Conservation (phyloP, 139 green algal species). For the Microglena sp. region DNA sequence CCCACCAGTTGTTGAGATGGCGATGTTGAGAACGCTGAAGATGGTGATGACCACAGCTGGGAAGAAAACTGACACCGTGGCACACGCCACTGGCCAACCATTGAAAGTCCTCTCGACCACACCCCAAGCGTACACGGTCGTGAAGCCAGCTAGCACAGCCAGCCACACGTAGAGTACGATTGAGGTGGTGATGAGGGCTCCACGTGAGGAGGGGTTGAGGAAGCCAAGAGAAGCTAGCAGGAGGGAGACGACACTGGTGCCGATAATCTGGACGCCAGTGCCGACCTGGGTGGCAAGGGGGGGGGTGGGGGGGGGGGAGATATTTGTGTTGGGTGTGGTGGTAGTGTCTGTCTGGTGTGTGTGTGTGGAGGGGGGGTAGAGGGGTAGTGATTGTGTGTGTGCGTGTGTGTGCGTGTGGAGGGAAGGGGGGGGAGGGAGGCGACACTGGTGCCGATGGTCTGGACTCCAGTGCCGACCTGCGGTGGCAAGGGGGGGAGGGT, state of each 20-base stretch:
- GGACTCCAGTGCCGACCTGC: too few relatives aligned
- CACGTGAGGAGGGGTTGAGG: constrained; percentile 78
- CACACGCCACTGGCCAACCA: constrained; percentile 43
- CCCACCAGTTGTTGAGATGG: constrained; percentile 59
- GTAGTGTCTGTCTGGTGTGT: too few relatives aligned
- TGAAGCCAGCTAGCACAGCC: constrained; percentile 43
- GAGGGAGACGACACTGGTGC: constrained; percentile 65
- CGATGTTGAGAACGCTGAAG: constrained; percentile 72
- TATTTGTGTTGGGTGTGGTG: too few relatives aligned
- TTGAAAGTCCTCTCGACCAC: constrained; percentile 62
- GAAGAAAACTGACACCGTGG: constrained; percentile 57
- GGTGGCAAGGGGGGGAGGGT: too few relatives aligned
- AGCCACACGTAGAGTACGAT: constrained; percentile 17
- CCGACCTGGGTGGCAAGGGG: constrained; percentile 63
- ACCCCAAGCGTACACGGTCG: constrained; percentile 69
- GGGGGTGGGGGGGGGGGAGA: too few relatives aligned
- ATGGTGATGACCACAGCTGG: constrained; percentile 67
- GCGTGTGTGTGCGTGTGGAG: too few relatives aligned
- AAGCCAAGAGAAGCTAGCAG: constrained; percentile 89
- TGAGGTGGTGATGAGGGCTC: constrained; percentile 70
- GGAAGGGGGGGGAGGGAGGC: constrained; percentile 81
- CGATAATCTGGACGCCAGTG: constrained; percentile 80
- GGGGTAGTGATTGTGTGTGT: too few relatives aligned
- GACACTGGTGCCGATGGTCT: constrained; percentile 58
- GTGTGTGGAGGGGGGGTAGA: too few relatives aligned